Evolutionary conservation across 352 stramenopile species (phyloP).

Genomic region (Globisporangium echinulatum): DNA sequence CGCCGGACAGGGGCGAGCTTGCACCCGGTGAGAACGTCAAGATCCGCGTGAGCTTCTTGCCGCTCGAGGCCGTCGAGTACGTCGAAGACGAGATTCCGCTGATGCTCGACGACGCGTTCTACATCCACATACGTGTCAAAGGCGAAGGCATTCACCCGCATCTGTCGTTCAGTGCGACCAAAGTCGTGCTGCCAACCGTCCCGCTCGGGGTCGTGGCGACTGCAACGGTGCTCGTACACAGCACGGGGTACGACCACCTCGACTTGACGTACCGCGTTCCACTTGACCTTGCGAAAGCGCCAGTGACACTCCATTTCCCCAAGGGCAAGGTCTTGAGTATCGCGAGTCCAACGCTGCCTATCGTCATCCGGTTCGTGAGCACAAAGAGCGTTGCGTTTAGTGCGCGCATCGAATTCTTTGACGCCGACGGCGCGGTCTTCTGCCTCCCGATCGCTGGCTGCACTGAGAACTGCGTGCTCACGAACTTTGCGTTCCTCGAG

Average conservation of each 20-base stretch:
- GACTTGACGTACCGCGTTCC: conserved; percentile 81
- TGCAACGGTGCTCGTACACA: conserved; percentile 71
- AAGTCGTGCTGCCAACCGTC: conserved; percentile 86
- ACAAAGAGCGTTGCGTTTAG: conserved; percentile 88
- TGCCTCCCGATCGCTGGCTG: conserved; percentile 78
- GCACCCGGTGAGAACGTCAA: conserved; percentile 65
- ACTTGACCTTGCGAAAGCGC: conserved; percentile 67
- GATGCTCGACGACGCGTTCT: conserved; percentile 59
- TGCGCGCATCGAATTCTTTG: conserved; percentile 90
- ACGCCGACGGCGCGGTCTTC: conserved; percentile 86
- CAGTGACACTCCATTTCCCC: conserved; percentile 85
- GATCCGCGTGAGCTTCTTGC: conserved; percentile 85
- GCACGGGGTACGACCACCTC: conserved; percentile 89
- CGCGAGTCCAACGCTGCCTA: conserved; percentile 67
- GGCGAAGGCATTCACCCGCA: conserved; percentile 89
- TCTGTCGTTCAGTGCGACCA: conserved; percentile 84
- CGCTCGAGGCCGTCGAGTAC: conserved; percentile 74
- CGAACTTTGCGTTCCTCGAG: conserved; percentile 84
- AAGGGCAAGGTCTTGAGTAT: conserved; percentile 84
- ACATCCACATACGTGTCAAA: conserved; percentile 73
- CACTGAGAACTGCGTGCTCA: conserved; percentile 90
- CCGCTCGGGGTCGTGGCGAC: conserved; percentile 73
- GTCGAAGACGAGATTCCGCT: conserved; percentile 66
- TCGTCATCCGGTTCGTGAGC: conserved; percentile 82
- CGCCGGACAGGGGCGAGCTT: conserved; percentile 74